Base-by-base conservation (phyloP, 345 rosid genomes). In the Eucalyptus erythrocorys region DNA sequence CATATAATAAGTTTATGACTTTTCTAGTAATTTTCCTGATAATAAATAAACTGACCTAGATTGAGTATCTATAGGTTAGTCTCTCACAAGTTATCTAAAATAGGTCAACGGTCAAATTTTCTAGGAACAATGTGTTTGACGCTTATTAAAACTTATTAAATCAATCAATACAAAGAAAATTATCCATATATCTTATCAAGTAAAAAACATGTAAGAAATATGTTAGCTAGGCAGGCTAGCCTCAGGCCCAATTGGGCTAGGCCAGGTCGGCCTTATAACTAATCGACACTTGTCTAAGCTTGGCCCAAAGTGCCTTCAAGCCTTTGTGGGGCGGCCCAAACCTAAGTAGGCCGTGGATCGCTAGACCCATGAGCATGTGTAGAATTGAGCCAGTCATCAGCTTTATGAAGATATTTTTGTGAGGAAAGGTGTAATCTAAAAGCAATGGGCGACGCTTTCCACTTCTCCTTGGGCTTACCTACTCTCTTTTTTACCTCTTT, bases 1-100 rank as follows among this genome's bases (percentile, higher is more conserved):
- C 13, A 0, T 55, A 55, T 55, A 24, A 24, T 55, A 55, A 24
- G 13, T 0, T 24, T 24, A 55, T 24, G 30, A 55, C 3, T 55
- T 55, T 55, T 10, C 24, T 10, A 6, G 6, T 55, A 55, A 55
- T 55, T 55, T 55, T 55, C 13, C 0, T 3, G 0, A 55, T 55
- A 24, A 24, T 24, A 55, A 55, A 1, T 55, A 24, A 55, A 55
- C 0, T 0, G 13, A 24, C 3, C 61, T 55, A 24, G 13, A 55
- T 55, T 55, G 13, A 55, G 13, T 22, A 24, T 12, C 7, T 59
- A 27, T 27, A 5, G 16, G n/a, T 59, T 11, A 27, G n/a, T 13
- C n/a, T 26, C 32, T 59, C 13, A 12, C 68, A 59, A 59, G 32
- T 12, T 26, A 27, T 30, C 68, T 27, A 59, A 59, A 59, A 59